Conservation (phyloP, 2,329 filamentous ascomycete species). For the Penicillium oxalicum region DNA sequence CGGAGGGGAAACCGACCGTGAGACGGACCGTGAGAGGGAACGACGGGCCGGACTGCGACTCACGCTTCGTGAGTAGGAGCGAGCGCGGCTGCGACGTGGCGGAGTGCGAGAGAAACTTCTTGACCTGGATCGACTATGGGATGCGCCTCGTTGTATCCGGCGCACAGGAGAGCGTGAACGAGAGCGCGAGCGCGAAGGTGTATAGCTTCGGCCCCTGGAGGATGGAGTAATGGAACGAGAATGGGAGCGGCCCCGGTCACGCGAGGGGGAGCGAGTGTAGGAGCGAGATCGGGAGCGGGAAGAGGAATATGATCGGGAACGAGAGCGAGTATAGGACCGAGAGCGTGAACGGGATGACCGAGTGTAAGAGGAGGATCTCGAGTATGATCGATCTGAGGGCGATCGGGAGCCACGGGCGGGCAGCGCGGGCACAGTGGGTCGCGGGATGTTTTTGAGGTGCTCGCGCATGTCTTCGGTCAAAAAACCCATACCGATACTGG, state of each 20-base stretch:
- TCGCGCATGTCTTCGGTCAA: conserved; percentile 95
- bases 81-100: conserved; percentile 21
- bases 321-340: conserved; percentile 41
- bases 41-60: conserved; percentile 22
- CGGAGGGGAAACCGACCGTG: conserved; percentile 32
- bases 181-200: conserved; percentile 34
- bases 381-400: conserved; percentile 62
- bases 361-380: conserved; percentile 51
- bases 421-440: conserved; percentile 68
- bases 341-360: conserved; percentile 30
- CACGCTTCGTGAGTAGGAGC: conserved; percentile 24
- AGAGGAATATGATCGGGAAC: conserved; percentile 26
- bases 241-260: conserved; percentile 28
- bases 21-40: conserved; percentile 29
- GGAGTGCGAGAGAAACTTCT: conserved; percentile 25
- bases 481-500: conserved; percentile 90
- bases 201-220: conserved; percentile 31
- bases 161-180: conserved; percentile 33
- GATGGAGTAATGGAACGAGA: conserved; percentile 28
- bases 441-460: conserved; percentile 80
- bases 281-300: conserved; percentile 32
- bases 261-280: conserved; percentile 33
- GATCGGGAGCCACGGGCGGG: conserved; percentile 61
- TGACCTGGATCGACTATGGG: conserved; percentile 31
- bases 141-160: conserved; percentile 26